Evolutionary conservation across 192 early-diverging fungal species (phyloP).

Genomic region (Cladochytrium replicatum): DNA sequence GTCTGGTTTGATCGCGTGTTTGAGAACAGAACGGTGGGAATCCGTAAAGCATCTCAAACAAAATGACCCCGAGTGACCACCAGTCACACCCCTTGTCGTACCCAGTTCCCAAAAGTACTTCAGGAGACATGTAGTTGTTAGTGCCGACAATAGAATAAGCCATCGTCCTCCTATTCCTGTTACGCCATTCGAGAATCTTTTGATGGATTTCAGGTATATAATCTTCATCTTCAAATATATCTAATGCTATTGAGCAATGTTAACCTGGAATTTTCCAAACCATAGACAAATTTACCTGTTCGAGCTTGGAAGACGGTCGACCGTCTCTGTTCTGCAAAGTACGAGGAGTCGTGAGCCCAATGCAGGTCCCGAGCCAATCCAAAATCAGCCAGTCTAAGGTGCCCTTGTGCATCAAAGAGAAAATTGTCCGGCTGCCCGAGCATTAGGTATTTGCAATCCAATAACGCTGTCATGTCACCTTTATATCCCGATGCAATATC

Average conservation of each 20-base stretch:
- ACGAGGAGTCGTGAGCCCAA: conserved; percentile 51
- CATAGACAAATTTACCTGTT: conserved; percentile 22
- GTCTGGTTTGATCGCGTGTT: conserved; percentile 45
- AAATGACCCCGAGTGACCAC: conserved; percentile 68
- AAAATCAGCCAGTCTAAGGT: conserved; percentile 61
- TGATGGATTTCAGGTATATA: conserved; percentile 4
- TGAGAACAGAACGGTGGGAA: conserved; percentile 54
- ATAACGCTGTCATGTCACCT: conserved; percentile 27
- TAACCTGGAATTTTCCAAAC: conserved; percentile 13
- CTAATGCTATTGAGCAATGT: neutral
- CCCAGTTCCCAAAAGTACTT: conserved; percentile 34
- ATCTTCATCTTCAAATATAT: neutral
- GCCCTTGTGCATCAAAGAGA: conserved; percentile 53
- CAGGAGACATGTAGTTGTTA: conserved; percentile 47
- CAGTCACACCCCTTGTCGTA: conserved; percentile 60
- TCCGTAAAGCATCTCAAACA: conserved; percentile 69
- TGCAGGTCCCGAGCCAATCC: conserved; percentile 61
- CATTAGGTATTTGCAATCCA: neutral
- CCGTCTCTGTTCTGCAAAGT: conserved; percentile 49
- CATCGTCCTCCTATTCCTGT: conserved; percentile 23
- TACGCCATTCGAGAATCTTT: conserved; percentile 23
- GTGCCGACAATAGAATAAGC: conserved; percentile 41
- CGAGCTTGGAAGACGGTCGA: conserved; percentile 31
- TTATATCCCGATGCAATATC: conserved; percentile 52
- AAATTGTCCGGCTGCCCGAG: conserved; percentile 57